Base-by-base conservation (phyloP, 352 stramenopile species). In the Achlya hypogyna region DNA sequence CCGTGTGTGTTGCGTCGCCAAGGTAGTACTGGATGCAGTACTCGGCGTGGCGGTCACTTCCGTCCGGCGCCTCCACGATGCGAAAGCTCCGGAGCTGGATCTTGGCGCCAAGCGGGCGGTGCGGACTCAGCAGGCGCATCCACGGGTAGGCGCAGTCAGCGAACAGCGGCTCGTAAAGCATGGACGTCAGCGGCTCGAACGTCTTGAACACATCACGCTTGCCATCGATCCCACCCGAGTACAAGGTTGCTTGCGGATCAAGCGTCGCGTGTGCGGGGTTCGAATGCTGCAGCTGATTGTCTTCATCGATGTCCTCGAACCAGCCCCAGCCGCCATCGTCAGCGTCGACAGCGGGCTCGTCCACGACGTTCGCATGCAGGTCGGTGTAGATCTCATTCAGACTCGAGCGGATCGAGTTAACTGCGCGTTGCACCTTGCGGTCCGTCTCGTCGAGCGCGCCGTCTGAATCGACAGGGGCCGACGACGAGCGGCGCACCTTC, bases 41-140 rank as follows among this genome's bases (percentile, higher is more conserved):
- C 78, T 93, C 84, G 69, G 82, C 84, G 63, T 91, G 81, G 49
- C 52, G 49, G 12, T 69, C 63, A 34, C 53, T 63, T 6, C 49
- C 49, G 27, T 63, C 51, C 18, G 70, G 70, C 66, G 88, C 79
- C 51, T 67, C 42, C 8, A 93, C 82, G 62, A 93, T 91, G 10
- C 84, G 82, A 72, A 93, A 93, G 71, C 78, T 91, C 43, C 79
- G 82, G 65, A 93, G 86, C 73, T 89, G 78, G 47, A 93, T 79
- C 65, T 88, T 89, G 54, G 80, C 84, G 1, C 79, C 81, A 43
- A 91, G 86, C 58, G 89, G 84, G 16, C 82, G 80, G 66, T 88
- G 73, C n/a, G 82, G 87, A 43, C 79, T 78, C 38, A 93, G 67
- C 29, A 71, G 66, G 9, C 74, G 81, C 65, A 93, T 74, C 77